phyloP scores from a whole-genome alignment of 2,329 filamentous ascomycete species.

The Alternaria sp. region DNA sequence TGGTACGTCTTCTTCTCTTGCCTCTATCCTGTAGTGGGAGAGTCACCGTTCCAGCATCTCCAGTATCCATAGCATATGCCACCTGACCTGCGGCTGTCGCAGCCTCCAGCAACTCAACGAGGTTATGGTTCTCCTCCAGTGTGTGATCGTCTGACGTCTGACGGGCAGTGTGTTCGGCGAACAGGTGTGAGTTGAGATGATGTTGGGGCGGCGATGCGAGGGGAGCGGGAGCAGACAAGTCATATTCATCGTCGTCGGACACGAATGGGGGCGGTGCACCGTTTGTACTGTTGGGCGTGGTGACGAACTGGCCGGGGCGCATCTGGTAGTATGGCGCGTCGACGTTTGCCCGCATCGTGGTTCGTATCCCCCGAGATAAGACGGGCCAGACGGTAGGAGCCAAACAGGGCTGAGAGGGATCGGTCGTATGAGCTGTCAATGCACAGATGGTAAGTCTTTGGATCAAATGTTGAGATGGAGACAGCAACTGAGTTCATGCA shows the following conservation, averaged over 20 bases:
- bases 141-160: conserved; percentile 23
- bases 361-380: conserved; percentile 18
- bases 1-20: conserved; percentile 37
- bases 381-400: conserved; percentile 8
- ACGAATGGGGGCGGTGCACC: conserved; percentile 19
- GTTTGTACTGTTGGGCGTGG: conserved; percentile 32
- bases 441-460: conserved; percentile 28
- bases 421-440: conserved; percentile 18
- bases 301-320: conserved; percentile 35
- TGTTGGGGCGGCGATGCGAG: conserved; percentile 20
- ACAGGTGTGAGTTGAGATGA: conserved; percentile 21
- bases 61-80: conserved; percentile 20
- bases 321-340: conserved; percentile 45
- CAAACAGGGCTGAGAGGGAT: conserved; percentile 6
- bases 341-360: conserved; percentile 41
- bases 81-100: conserved; percentile 44
- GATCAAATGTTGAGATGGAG: conserved; percentile 13
- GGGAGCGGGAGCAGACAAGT: conserved; percentile 17
- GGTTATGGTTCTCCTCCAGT: conserved; percentile 39
- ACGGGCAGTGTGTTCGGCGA: conserved; percentile 18
- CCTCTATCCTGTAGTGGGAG: conserved; percentile 18
- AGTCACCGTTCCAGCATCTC: not conserved
- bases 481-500: not conserved
- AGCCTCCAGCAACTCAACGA: conserved; percentile 47
- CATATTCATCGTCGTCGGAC: conserved; percentile 32